Base-by-base conservation (phyloP, 129 eudicot species). In the Chrysanthemum seticuspe region DNA sequence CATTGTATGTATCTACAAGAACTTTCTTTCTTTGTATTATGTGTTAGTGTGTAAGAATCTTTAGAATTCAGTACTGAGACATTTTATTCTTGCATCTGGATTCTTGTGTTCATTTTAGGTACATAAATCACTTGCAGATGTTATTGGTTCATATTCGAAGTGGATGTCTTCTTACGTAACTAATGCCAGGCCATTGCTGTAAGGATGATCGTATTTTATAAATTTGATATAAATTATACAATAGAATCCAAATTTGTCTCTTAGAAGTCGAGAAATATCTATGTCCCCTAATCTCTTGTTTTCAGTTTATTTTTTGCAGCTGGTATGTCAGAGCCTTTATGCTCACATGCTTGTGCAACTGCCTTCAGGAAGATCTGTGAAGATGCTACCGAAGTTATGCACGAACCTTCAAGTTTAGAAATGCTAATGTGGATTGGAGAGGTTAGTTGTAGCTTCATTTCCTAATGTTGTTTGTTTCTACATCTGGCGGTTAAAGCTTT, bases 281-380 rank as follows among this genome's bases (percentile, higher is more conserved):
- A 27, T 14, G 27, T 15, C 29, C 13, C 29, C 55, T 80, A 65
- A 77, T 55, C 10, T 76, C 76, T 73, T 84, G 79, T 74, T 85
- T 80, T 75, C 91, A 94, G 99, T 85, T 71, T 90, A 72, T 94
- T 94, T 83, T 83, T 94, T 66, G 97, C 93, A 18, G 81, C 93
- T 72, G 99, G 99, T 74, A 84, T 94, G 67, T 81, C 89, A 62
- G 84, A 88, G 75, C 86, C 99, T 9, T 59, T 78, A 65, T 94
- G 91, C 73, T 87, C 94, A 23, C 82, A 74, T 78, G 84, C 97
- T 54, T 94, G 94, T 88, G 93, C 99, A 36, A 81, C 80, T 78
- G 91, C 99, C 51, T 85, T 94, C 74, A 95, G 88, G 49, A 94
- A 90, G 83, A 80, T 90, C 8, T 94, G 97, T 82, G 99, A 94